phyloP scores from a whole-genome alignment of 352 stramenopile species.

The Globisporangium nagaii region DNA sequence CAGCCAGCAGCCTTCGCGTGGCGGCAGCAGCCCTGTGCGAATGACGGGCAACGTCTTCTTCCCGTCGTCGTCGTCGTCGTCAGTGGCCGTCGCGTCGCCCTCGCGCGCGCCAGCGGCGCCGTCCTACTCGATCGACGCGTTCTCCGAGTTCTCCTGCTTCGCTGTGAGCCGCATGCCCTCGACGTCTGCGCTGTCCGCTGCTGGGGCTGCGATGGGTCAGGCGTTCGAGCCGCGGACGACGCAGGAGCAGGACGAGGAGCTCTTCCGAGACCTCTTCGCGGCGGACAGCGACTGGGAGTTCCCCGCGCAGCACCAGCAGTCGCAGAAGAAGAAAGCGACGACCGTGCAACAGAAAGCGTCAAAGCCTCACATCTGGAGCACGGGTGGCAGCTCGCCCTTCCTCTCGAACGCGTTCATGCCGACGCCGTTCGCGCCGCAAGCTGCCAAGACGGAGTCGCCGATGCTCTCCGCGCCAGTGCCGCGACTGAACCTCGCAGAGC shows the following conservation, averaged over 20 bases:
- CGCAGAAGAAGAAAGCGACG: neutral
- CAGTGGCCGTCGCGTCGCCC: neutral
- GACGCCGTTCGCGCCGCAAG: neutral
- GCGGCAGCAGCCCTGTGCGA: too few species aligned
- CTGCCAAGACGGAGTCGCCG: neutral
- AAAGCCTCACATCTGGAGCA: neutral
- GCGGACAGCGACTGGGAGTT: constrained; percentile 24
- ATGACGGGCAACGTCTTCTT: constrained; percentile 16
- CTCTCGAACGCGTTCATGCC: neutral
- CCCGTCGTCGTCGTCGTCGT: too few species aligned
- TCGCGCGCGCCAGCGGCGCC: neutral
- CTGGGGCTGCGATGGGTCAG: constrained; percentile 1
- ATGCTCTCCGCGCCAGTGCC: constrained; percentile 25
- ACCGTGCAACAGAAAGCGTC: neutral
- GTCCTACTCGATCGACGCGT: constrained; percentile 49
- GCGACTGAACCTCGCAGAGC: constrained; percentile 36
- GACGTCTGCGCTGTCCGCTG: constrained; percentile 1
- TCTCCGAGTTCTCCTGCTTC: constrained; percentile 42
- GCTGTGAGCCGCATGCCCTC: constrained; percentile 29
- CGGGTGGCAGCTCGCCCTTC: neutral
- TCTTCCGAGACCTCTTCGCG: constrained; percentile 61
- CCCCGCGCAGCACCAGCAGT: neutral
- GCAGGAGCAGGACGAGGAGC: constrained; percentile 52
- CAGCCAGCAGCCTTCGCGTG: too few species aligned
- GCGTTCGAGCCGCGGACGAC: constrained; percentile 2